These are phyloP conservation scores for Suillus luteus DNA, from an alignment of 768 basidiomycete species.

Conservation along the genomic window DNA sequence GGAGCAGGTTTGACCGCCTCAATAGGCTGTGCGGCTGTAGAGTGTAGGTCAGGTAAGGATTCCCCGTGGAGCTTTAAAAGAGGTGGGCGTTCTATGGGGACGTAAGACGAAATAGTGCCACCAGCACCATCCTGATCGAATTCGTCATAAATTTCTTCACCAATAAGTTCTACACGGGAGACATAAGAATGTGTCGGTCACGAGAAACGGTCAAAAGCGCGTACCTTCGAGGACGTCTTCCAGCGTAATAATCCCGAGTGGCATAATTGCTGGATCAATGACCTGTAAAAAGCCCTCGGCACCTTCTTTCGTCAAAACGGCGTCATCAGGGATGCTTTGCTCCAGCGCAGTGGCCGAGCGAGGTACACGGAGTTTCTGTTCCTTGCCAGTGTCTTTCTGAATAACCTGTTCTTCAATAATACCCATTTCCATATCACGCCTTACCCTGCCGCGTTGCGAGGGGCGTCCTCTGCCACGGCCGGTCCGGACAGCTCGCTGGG, in stretches of 20 bases:
- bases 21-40: slow-evolving; percentile 8
- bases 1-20: slow-evolving; percentile 17
- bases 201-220: slow-evolving; percentile 7
- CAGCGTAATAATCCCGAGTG: slow-evolving; percentile 88
- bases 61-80: slow-evolving; percentile 32
- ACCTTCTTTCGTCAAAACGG: slow-evolving; percentile 71
- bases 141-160: slow-evolving; percentile 92
- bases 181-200: neutral
- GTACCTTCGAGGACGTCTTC: slow-evolving; percentile 90
- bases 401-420: slow-evolving; percentile 7
- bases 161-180: slow-evolving; percentile 71
- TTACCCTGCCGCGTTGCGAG: slow-evolving; percentile 19
- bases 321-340: slow-evolving; percentile 89
- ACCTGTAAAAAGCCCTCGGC: slow-evolving; percentile 85
- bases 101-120: slow-evolving; percentile 49
- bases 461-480: slow-evolving; percentile 19
- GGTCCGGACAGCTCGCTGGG: slow-evolving; percentile 14
- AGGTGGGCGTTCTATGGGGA: slow-evolving; percentile 32
- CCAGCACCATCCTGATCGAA: slow-evolving; percentile 80
- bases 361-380: slow-evolving; percentile 32
- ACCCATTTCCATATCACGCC: slow-evolving; percentile 30
- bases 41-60: slow-evolving; percentile 10
- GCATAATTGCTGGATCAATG: slow-evolving; percentile 80
- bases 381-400: slow-evolving; percentile 14
- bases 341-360: slow-evolving; percentile 52